Evolutionary conservation across 345 rosid genomes (phyloP).

Genomic region (Lepidium aucheri): DNA sequence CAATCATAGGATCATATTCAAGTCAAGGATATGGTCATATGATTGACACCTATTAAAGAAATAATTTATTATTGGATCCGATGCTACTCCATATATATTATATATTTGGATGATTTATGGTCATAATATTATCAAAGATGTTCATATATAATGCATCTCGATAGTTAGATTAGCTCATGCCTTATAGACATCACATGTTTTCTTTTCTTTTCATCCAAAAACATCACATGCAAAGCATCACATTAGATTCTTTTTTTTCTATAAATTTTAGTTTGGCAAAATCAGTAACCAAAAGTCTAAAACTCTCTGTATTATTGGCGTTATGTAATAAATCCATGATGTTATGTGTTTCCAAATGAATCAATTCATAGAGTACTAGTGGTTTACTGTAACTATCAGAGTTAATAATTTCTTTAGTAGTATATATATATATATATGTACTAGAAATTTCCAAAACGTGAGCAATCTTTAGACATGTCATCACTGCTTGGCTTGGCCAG

Average conservation of each 20-base stretch:
- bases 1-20: conserved; percentile 26
- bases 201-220: conserved; percentile 2
- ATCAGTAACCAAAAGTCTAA: background rate
- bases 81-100: conserved; percentile 16
- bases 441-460: conserved; percentile 10
- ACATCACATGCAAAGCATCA: conserved; percentile 22
- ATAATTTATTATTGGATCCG: conserved; percentile 27
- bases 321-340: conserved; percentile 17
- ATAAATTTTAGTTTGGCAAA: background rate
- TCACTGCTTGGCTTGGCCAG: conserved; percentile 28
- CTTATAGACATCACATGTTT: conserved; percentile 23
- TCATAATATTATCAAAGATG: conserved; percentile 11
- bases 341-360: conserved; percentile 24
- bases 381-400: conserved; percentile 26
- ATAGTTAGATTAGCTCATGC: no score
- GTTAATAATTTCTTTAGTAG: background rate
- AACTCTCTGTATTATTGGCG: conserved; percentile 1
- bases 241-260: background rate
- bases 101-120: background rate
- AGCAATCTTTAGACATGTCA: conserved; percentile 25
- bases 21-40: conserved; percentile 47
- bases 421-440: no score
- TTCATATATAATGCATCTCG: no score
- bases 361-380: conserved; percentile 3
- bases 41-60: conserved; percentile 32